Conservation (phyloP, 805 yeast species). For the Torulaspora delbrueckii region DNA sequence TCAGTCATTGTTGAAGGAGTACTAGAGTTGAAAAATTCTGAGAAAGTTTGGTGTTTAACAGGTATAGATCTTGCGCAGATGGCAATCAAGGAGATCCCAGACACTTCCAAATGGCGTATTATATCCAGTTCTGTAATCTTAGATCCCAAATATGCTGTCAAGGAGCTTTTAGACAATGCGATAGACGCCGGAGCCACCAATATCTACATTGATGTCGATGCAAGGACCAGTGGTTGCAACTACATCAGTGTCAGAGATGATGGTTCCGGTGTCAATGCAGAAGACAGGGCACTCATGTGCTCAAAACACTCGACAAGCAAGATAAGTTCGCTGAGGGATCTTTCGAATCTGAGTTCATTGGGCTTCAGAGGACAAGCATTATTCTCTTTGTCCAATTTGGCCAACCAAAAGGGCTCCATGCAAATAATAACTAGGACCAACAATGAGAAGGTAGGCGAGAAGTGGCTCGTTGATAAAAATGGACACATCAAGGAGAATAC, state of each 20-base stretch:
- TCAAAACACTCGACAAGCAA: conserved; percentile 43
- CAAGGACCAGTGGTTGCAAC: conserved; percentile 36
- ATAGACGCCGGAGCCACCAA: conserved; percentile 37
- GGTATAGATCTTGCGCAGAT: conserved; percentile 1
- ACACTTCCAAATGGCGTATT: conserved; percentile 16
- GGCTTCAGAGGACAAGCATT: conserved; percentile 53
- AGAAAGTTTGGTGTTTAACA: background rate
- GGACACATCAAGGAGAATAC: conserved; percentile 27
- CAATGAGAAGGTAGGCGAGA: conserved; percentile 33
- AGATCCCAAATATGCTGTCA: conserved; percentile 37
- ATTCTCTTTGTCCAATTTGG: conserved; percentile 35
- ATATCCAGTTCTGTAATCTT: conserved; percentile 33
- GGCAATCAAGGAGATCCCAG: conserved; percentile 19
- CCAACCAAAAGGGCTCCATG: conserved; percentile 25
- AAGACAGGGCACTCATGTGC: conserved; percentile 37
- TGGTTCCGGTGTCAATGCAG: conserved; percentile 37
- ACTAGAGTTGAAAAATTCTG: background rate
- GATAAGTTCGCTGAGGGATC: conserved; percentile 29
- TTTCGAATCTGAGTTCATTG: conserved; percentile 32
- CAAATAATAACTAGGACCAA: conserved; percentile 33
- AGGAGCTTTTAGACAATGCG: conserved; percentile 41
- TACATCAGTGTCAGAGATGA: conserved; percentile 37
- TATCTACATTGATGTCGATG: conserved; percentile 38
- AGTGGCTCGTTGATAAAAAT: conserved; percentile 34
- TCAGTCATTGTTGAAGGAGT: too few relatives aligned